phyloP scores from a whole-genome alignment of 495 filamentous ascomycete genomes.

The Hypoxylon intermedium region DNA sequence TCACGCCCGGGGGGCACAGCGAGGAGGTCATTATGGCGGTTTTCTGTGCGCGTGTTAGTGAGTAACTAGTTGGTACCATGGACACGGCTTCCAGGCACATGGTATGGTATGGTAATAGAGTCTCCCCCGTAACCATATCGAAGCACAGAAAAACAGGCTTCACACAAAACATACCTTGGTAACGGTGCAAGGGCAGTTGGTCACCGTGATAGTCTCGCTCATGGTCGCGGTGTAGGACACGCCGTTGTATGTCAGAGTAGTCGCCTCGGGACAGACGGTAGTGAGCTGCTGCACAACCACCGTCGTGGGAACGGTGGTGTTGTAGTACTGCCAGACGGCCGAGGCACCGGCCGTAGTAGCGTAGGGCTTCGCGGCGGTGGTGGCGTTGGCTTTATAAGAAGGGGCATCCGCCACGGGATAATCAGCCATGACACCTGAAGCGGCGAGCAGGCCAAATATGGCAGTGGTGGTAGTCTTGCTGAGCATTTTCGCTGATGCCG shows the following conservation, averaged over 20 bases:
- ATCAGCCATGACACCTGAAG: conserved; percentile 34
- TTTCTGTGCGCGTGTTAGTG: conserved; percentile 1
- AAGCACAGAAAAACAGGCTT: neutral
- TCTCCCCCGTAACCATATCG: neutral
- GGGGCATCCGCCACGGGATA: neutral
- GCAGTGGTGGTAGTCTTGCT: conserved; percentile 28
- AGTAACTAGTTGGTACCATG: neutral
- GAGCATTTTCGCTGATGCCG: conserved; percentile 30
- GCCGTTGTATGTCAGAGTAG: conserved; percentile 37
- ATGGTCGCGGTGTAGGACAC: conserved; percentile 39
- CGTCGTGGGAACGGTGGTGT: conserved; percentile 35
- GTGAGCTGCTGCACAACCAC: conserved; percentile 38
- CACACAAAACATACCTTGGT: conserved; percentile 31
- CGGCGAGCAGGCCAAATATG: conserved; percentile 33
- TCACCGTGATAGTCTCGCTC: conserved; percentile 35
- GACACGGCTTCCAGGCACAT: too few species aligned
- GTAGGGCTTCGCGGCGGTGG: neutral
- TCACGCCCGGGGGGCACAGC: conserved; percentile 23
- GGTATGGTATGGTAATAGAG: too few species aligned
- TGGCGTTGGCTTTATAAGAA: conserved; percentile 19
- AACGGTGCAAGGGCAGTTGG: conserved; percentile 44
- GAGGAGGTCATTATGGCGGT: conserved; percentile 23
- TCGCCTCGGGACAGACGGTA: conserved; percentile 39
- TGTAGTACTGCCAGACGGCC: conserved; percentile 36
- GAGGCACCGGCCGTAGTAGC: neutral